Percentiles rank a stretch among this genome's conserved stretches.
These are phyloP conservation scores for Gracilariopsis chorda DNA, from an alignment of 23 red algal genomes.

Conservation along the genomic window DNA sequence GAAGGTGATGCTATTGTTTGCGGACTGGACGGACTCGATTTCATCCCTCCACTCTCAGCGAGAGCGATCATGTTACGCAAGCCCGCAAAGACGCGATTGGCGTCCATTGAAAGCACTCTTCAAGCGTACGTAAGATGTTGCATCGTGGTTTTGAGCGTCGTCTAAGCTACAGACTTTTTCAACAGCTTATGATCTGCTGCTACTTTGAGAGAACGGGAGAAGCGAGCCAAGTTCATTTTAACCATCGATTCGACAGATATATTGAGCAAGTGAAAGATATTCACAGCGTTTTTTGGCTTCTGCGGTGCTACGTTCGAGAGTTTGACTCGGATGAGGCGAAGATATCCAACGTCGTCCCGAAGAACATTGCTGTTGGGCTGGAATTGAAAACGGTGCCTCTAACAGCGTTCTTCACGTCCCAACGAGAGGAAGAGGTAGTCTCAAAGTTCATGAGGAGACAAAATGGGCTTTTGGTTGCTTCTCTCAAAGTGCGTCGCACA, in stretches of 20 bases:
- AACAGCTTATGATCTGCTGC: neutral
- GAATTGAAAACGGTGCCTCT: neutral
- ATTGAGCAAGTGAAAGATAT: neutral
- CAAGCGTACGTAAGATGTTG: too few species aligned
- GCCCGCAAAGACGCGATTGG: too few species aligned
- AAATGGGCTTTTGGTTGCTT: neutral
- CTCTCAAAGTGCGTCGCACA: neutral
- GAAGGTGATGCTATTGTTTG: neutral
- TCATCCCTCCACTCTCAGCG: too few species aligned
- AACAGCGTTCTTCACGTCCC: neutral
- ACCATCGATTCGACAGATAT: neutral
- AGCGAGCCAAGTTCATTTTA: neutral
- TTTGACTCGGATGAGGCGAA: neutral
- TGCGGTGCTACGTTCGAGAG: neutral
- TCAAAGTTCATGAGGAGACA: neutral
- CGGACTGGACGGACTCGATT: neutral
- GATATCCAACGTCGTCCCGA: neutral
- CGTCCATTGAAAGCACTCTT: too few species aligned
- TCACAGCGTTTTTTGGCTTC: neutral
- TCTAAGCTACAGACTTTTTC: neutral
- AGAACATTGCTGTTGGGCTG: neutral
- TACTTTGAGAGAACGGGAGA: neutral
- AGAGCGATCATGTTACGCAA: too few species aligned
- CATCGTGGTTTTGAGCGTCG: neutral
- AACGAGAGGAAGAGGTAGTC: neutral